These are phyloP conservation scores for Ophiostoma himal-ulmi DNA, from an alignment of 2,329 filamentous ascomycete genomes.

Conservation along the genomic window DNA sequence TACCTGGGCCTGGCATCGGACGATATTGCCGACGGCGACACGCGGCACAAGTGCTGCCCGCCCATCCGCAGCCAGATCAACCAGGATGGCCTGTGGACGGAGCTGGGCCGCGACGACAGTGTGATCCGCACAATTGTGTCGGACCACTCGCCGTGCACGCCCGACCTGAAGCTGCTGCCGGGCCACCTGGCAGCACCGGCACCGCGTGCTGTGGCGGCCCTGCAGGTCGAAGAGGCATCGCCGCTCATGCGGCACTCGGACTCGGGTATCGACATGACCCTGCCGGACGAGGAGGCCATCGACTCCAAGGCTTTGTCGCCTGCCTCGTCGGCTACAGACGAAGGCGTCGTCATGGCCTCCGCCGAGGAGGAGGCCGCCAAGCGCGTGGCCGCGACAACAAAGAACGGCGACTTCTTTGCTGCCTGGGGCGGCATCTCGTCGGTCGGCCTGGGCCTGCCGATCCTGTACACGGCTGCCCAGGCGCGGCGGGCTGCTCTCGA, in stretches of 20 bases:
- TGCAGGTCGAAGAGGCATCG: conserved; percentile 24
- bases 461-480: conserved; percentile 73
- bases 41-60: conserved; percentile 90
- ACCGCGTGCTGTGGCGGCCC: conserved; percentile 5
- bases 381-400: conserved; percentile 25
- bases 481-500: conserved; percentile 45
- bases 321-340: conserved; percentile 14
- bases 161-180: conserved; percentile 84
- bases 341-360: conserved; percentile 23
- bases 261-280: conserved; percentile 48
- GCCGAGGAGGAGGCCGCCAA: conserved; percentile 28
- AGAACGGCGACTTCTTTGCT: conserved; percentile 78
- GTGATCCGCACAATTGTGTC: conserved; percentile 90
- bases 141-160: conserved; percentile 94
- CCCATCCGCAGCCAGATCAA: conserved; percentile 78
- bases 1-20: conserved; percentile 83
- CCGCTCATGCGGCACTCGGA: conserved; percentile 44
- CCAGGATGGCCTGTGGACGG: conserved; percentile 80
- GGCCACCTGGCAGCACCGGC: conserved; percentile 44
- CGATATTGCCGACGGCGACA: conserved; percentile 76
- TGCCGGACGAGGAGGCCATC: conserved; percentile 27
- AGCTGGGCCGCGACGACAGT: conserved; percentile 63
- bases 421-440: conserved; percentile 96
- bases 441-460: conserved; percentile 85
- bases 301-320: not conserved